These are phyloP conservation scores for Ceratocystis colombiana DNA, from an alignment of 2,329 filamentous ascomycete genomes.

Conservation along the genomic window DNA sequence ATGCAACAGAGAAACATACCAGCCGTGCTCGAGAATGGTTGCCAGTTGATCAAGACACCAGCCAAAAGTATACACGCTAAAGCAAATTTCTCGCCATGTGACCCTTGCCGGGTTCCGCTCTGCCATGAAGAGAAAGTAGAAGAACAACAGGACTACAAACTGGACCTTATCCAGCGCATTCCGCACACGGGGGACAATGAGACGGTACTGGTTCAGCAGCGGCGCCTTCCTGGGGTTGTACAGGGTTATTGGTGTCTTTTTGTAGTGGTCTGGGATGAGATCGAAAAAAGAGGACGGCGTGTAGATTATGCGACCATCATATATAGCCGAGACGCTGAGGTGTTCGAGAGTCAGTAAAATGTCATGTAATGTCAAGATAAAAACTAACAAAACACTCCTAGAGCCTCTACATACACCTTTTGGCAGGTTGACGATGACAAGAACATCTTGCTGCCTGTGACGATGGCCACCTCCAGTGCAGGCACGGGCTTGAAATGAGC, in stretches of 20 bases:
- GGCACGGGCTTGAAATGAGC: slow-evolving; percentile 53
- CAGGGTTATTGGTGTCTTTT: slow-evolving; percentile 68
- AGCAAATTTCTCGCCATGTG: slow-evolving; percentile 52
- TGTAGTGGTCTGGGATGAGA: slow-evolving; percentile 77
- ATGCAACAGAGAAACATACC: slow-evolving; percentile 34
- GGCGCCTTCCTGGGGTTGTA: slow-evolving; percentile 69
- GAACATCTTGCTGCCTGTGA: slow-evolving; percentile 71
- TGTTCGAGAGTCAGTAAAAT: neutral
- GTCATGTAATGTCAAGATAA: neutral
- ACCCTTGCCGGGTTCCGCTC: slow-evolving; percentile 50
- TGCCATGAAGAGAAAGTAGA: slow-evolving; percentile 66
- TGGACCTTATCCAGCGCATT: slow-evolving; percentile 66
- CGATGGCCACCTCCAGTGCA: slow-evolving; percentile 70
- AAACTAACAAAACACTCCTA: neutral
- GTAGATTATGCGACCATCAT: slow-evolving; percentile 69
- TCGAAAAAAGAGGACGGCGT: slow-evolving; percentile 74
- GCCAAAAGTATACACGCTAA: slow-evolving; percentile 63
- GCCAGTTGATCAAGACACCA: slow-evolving; percentile 72
- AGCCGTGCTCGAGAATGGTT: slow-evolving; percentile 64
- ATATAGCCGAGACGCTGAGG: slow-evolving; percentile 60
- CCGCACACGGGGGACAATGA: slow-evolving; percentile 69
- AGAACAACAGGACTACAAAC: slow-evolving; percentile 56
- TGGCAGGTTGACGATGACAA: slow-evolving; percentile 68
- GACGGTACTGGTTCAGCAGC: slow-evolving; percentile 71
- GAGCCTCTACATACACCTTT: slow-evolving; percentile 46